Base-by-base conservation (phyloP, 306 rosid genomes). In the Macrotyloma uniflorum region DNA sequence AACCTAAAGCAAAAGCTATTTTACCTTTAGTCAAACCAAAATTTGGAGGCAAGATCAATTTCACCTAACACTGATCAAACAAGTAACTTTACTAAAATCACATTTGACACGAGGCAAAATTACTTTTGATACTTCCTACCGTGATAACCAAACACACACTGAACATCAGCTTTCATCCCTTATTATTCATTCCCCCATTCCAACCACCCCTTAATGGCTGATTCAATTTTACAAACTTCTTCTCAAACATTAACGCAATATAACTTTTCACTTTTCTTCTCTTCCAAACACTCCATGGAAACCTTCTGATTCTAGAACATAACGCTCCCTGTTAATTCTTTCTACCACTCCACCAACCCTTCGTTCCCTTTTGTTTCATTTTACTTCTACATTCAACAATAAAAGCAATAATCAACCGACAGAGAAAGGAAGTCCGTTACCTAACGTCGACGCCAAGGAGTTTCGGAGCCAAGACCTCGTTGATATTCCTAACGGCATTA, bases 371-470 rank as follows among this genome's bases (percentile, higher is more conserved):
- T 0, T 6, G 9, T 35, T 38, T 45, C 65, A 61, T 4, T 45
- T 11, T 4, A 23, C 15, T 10, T 47, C 8, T 8, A 75, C 13
- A 20, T 46, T 49, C 59, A 68, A 68, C 58, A 15, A 4, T 19
- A 62, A 6, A 15, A 61, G 20, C 62, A 47, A 33, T 18, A 46
- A 43, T 6, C 3, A 33, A 70, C 47, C 54, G 62, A 70, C 23
- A 2, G 23, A 51, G 26, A 12, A 65, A 80, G 5, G 5, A 30
- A 36, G 10, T 11, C 5, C 9, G 22, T 51, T 72, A 95, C 99
- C 99, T 89, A 74, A 93, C 93, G 81, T 93, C 98, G 61, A 93
- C 78, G 51, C 99, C 99, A 42, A 86, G 42, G 38, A 95, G 98
- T 87, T 91, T 91, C 8, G 99, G 94, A 43, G 88, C 99, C 79